Evolutionary conservation across 192 early-diverging fungal species (phyloP).

Genomic region (Chytriomyces sp.): DNA sequence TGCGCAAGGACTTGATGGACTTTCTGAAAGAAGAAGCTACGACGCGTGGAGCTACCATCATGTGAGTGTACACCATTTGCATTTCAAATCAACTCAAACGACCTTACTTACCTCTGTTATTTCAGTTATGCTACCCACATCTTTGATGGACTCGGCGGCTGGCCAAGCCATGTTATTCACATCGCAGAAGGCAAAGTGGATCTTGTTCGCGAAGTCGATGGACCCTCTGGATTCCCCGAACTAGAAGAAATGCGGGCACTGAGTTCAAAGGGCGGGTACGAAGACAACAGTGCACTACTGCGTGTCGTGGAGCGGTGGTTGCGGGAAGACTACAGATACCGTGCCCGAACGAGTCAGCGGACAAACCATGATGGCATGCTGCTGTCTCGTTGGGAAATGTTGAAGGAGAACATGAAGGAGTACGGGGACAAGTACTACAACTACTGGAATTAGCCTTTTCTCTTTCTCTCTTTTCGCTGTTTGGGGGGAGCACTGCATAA

Average conservation of each 20-base stretch:
- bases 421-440: slow-evolving; percentile 62
- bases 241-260: slow-evolving; percentile 48
- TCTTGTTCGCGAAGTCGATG: slow-evolving; percentile 47
- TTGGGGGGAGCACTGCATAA: too few species aligned
- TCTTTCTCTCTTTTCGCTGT: too few species aligned
- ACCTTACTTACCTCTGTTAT: not conserved
- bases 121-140: slow-evolving; percentile 77
- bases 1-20: slow-evolving; percentile 67
- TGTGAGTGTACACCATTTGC: slow-evolving; percentile 30
- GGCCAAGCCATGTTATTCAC: slow-evolving; percentile 77
- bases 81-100: not conserved
- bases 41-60: slow-evolving; percentile 63
- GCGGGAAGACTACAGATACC: slow-evolving; percentile 56
- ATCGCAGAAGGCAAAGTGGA: slow-evolving; percentile 61
- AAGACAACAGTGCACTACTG: slow-evolving; percentile 62
- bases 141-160: slow-evolving; percentile 76
- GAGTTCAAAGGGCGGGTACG: slow-evolving; percentile 7
- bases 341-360: slow-evolving; percentile 18
- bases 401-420: slow-evolving; percentile 60
- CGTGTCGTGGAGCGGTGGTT: slow-evolving; percentile 70
- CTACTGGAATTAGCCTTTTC: slow-evolving; percentile 40
- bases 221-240: slow-evolving; percentile 56
- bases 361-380: slow-evolving; percentile 40
- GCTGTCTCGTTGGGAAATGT: slow-evolving; percentile 55
- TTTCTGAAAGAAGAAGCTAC: slow-evolving; percentile 73